phyloP scores from a whole-genome alignment of 208 protist genomes.

The Trypanosoma rangeli region DNA sequence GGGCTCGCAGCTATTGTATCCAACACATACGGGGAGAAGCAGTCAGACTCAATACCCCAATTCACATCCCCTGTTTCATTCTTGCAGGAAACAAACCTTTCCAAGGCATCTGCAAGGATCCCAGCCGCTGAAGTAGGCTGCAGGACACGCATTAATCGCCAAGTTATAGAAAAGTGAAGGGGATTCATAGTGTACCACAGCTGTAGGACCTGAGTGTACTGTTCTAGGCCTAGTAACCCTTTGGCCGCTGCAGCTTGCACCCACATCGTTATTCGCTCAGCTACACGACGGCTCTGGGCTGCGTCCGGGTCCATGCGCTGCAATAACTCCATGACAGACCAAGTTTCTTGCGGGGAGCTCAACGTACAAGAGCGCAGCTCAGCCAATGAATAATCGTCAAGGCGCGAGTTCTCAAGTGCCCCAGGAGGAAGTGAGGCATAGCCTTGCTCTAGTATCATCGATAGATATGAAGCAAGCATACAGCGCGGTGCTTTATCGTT shows the following conservation, averaged over 20 bases:
- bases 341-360: constrained; percentile 23
- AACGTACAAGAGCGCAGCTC: constrained; percentile 17
- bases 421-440: background rate
- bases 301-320: constrained; percentile 21
- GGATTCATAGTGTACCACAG: constrained; percentile 36
- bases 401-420: background rate
- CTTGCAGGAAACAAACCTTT: constrained; percentile 8
- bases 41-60: constrained; percentile 19
- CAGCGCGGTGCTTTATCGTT: constrained; percentile 16
- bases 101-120: constrained; percentile 15
- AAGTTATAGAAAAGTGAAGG: constrained; percentile 23
- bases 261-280: constrained; percentile 26
- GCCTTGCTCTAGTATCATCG: constrained; percentile 3
- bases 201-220: constrained; percentile 12
- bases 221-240: constrained; percentile 3
- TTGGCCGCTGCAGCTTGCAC: background rate
- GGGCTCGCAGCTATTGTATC: constrained; percentile 25
- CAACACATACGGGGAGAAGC: constrained; percentile 20
- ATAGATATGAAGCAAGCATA: constrained; percentile 13
- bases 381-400: constrained; percentile 18
- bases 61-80: background rate
- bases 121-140: constrained; percentile 27
- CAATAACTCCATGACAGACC: constrained; percentile 26
- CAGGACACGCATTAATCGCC: constrained; percentile 26
- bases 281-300: constrained; percentile 14